Evolutionary conservation across 2,329 filamentous ascomycete species (phyloP).

Genomic region (Akanthomyces lecanii): DNA sequence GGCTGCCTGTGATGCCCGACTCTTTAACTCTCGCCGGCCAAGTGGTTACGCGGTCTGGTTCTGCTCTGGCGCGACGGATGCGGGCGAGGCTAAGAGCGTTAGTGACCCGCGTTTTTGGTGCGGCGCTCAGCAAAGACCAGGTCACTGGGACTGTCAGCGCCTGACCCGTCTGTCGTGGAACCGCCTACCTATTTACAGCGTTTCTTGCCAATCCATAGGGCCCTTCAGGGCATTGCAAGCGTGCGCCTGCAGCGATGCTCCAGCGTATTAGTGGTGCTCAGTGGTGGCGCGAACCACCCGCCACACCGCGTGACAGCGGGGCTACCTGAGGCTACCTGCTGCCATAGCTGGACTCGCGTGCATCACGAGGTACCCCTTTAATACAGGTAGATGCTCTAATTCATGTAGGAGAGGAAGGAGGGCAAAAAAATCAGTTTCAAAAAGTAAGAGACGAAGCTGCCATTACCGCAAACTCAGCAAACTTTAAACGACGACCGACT

Average conservation of each 20-base stretch:
- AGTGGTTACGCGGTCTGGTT: constrained; percentile 16
- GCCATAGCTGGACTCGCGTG: background rate
- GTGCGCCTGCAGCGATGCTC: background rate
- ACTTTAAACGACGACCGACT: background rate
- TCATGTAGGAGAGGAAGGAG: background rate
- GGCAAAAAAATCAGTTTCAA: background rate
- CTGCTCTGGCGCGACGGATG: constrained; percentile 25
- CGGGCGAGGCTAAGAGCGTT: constrained; percentile 9
- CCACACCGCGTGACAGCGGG: constrained; percentile 16
- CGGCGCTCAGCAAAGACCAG: background rate
- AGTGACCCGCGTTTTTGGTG: constrained; percentile 6
- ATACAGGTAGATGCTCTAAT: too few species aligned
- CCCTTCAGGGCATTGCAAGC: background rate
- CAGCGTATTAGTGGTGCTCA: background rate
- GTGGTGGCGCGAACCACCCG: constrained; percentile 10
- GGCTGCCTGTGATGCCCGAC: constrained; percentile 5
- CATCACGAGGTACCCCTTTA: constrained; percentile 9
- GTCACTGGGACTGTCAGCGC: background rate
- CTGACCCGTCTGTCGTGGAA: background rate
- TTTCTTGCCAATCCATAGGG: background rate
- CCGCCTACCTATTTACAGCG: background rate
- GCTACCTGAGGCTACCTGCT: background rate
- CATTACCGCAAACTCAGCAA: background rate
- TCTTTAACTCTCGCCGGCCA: background rate
- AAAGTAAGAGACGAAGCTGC: background rate